Percentiles rank a stretch among this genome's conserved stretches.
Evolutionary conservation across 441 rosid genomes (phyloP).

Genomic region (Pelargonium cotyledonis): DNA sequence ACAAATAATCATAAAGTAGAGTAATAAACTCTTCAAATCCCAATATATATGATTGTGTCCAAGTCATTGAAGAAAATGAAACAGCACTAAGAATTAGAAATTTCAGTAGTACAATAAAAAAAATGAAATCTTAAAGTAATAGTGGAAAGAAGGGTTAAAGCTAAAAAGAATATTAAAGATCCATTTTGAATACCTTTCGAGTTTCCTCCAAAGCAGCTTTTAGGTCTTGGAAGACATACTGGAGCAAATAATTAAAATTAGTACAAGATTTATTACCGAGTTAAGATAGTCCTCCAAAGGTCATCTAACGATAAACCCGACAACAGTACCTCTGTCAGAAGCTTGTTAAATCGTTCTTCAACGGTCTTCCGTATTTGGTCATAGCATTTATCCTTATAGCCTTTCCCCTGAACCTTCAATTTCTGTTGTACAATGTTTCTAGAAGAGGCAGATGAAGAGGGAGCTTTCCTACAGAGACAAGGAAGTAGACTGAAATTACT

Average conservation of each 20-base stretch:
- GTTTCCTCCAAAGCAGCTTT: constrained; percentile 99
- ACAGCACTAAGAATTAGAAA: background rate
- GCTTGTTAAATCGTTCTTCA: constrained; percentile 76
- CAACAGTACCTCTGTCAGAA: constrained; percentile 58
- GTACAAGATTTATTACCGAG: constrained; percentile 19
- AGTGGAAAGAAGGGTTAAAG: background rate
- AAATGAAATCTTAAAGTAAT: background rate
- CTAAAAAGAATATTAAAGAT: constrained; percentile 12
- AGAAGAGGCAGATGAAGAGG: constrained; percentile 48
- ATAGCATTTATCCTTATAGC: constrained; percentile 94
- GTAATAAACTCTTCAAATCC: too few relatives aligned
- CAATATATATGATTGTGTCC: too few relatives aligned
- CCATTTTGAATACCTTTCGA: constrained; percentile 46
- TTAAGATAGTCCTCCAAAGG: constrained; percentile 1
- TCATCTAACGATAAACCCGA: constrained; percentile 1
- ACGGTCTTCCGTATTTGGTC: constrained; percentile 85
- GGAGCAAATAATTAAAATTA: constrained; percentile 28
- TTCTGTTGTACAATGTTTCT: constrained; percentile 60
- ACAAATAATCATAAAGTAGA: background rate
- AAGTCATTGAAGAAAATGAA: too few relatives aligned
- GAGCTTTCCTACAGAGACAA: constrained; percentile 52
- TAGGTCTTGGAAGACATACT: constrained; percentile 87
- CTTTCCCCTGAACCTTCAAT: constrained; percentile 79
- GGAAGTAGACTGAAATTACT: constrained; percentile 14
- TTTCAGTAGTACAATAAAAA: background rate